phyloP scores from a whole-genome alignment of 768 basidiomycete genomes.

The Collybiopsis confluens region DNA sequence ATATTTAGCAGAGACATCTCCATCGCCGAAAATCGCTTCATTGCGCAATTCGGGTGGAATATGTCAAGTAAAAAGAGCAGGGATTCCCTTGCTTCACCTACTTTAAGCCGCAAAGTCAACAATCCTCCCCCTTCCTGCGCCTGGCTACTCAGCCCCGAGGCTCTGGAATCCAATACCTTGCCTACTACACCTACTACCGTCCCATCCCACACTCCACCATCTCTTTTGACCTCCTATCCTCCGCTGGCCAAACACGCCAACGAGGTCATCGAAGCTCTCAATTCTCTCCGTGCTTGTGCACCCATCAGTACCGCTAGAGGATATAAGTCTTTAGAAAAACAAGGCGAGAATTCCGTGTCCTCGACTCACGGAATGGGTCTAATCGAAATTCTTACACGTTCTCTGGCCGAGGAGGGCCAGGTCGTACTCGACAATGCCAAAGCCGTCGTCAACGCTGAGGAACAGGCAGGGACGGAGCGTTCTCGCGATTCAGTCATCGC shows the following conservation, averaged over 20 bases:
- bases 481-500: constrained; percentile 27
- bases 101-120: constrained; percentile 13
- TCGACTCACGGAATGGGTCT: constrained; percentile 26
- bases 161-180: constrained; percentile 9
- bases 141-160: constrained; percentile 17
- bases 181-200: constrained; percentile 23
- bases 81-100: constrained; percentile 24
- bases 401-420: constrained; percentile 42
- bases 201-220: constrained; percentile 64
- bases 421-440: constrained; percentile 43
- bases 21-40: constrained; percentile 36
- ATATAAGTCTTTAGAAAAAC: background rate
- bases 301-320: constrained; percentile 46
- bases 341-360: background rate
- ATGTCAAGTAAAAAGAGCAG: constrained; percentile 9
- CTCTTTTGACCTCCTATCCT: constrained; percentile 66
- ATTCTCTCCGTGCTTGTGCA: constrained; percentile 77
- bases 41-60: constrained; percentile 17
- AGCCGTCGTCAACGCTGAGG: constrained; percentile 13
- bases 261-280: constrained; percentile 66
- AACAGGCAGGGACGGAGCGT: constrained; percentile 12
- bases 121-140: constrained; percentile 34
- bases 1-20: constrained; percentile 52
- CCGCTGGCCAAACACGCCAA: constrained; percentile 75
- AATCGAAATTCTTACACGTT: constrained; percentile 42